Evolutionary conservation across 208 protist species (phyloP).

Genomic region (Trypanosoma conorhini): DNA sequence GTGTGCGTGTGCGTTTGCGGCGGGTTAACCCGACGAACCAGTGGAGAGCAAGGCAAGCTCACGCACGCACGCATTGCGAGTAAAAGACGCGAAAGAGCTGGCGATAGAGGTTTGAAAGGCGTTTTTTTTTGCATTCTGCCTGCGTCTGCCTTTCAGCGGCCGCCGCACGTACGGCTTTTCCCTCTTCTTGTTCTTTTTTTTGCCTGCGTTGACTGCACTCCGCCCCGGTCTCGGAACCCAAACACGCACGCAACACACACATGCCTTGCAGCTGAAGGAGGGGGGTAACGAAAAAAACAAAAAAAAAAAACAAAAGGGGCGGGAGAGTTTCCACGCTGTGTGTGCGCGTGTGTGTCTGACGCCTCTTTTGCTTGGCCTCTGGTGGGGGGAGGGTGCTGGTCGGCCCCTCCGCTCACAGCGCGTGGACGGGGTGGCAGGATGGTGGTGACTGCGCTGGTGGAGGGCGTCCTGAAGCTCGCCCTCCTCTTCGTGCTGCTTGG

Average conservation of each 20-base stretch:
- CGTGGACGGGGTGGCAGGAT: conserved; percentile 4
- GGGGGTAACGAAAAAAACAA: not conserved
- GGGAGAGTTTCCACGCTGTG: not conserved
- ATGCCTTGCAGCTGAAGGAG: not conserved
- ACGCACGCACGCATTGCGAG: not conserved
- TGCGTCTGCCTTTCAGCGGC: not conserved
- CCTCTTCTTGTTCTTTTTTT: conserved; percentile 14
- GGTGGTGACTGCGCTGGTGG: conserved; percentile 7
- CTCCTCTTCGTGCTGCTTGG: conserved; percentile 46
- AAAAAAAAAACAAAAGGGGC: no score
- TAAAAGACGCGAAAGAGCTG: not conserved
- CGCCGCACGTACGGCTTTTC: not conserved
- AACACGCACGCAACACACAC: not conserved
- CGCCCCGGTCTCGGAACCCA: not conserved
- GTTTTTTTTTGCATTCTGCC: not conserved
- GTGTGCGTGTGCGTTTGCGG: not conserved
- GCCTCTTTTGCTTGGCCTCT: not conserved
- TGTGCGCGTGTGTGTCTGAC: not conserved
- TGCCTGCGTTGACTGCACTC: not conserved
- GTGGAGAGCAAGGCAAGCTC: not conserved
- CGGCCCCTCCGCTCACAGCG: not conserved
- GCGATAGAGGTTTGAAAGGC: not conserved
- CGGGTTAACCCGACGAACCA: no score
- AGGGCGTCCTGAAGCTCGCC: conserved; percentile 32
- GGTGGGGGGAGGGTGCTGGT: not conserved